Evolutionary conservation across 441 rosid species (phyloP).

Genomic region (Oxalis stricta): DNA sequence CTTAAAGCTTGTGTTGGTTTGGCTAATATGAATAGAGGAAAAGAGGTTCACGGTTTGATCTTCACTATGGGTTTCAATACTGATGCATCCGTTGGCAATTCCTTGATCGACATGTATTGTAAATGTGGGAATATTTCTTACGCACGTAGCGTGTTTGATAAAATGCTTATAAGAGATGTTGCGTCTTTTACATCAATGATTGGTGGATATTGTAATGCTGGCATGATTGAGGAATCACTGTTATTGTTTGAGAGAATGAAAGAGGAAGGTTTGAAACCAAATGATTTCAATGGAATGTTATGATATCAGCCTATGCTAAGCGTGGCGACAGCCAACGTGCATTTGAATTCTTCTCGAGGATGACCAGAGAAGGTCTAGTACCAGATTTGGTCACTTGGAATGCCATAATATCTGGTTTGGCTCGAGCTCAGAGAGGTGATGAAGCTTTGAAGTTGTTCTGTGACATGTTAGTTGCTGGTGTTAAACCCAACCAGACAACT

Average conservation of each 20-base stretch:
- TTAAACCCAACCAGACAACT: conserved; percentile 27
- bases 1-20: conserved; percentile 34
- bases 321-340: conserved; percentile 20
- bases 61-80: conserved; percentile 15
- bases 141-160: conserved; percentile 26
- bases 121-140: conserved; percentile 14
- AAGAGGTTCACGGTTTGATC: conserved; percentile 20
- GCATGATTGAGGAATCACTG: conserved; percentile 16
- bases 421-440: conserved; percentile 16
- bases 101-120: conserved; percentile 20
- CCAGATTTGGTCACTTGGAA: conserved; percentile 36
- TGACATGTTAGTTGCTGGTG: conserved; percentile 19
- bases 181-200: conserved; percentile 42
- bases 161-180: conserved; percentile 23
- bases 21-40: conserved; percentile 27
- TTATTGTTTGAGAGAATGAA: conserved; percentile 24
- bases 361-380: conserved; percentile 23
- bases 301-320: conserved; percentile 36
- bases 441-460: conserved; percentile 22
- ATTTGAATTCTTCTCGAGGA: conserved; percentile 12
- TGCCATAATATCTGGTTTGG: conserved; percentile 28
- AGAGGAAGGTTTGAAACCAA: conserved; percentile 25
- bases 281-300: conserved; percentile 35
- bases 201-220: conserved; percentile 24
- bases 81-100: conserved; percentile 20